Evolutionary conservation across 371 early-diverging fungal species (phyloP).

Genomic region (Mitosporidium daphniae): DNA sequence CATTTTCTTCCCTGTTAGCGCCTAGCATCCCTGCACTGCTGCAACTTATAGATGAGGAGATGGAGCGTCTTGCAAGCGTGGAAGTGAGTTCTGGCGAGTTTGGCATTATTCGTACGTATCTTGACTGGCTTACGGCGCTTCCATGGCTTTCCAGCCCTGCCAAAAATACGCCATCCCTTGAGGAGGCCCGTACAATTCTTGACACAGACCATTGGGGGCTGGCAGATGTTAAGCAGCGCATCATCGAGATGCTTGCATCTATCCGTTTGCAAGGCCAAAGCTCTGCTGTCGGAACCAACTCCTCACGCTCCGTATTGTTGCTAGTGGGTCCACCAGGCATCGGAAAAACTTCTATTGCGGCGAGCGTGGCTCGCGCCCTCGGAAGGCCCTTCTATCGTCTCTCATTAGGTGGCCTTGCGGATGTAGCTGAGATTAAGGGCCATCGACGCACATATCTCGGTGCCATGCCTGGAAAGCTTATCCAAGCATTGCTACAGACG

Average conservation of each 20-base stretch:
- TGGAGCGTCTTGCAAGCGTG: no score
- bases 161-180: conserved; percentile 32
- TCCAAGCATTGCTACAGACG: conserved; percentile 77
- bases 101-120: conserved; percentile 71
- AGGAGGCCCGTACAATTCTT: conserved; percentile 31
- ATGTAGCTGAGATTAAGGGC: conserved; percentile 88
- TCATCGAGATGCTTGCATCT: conserved; percentile 87
- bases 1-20: no score
- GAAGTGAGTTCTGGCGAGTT: no score
- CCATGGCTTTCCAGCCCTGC: no score
- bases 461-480: conserved; percentile 93
- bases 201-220: conserved; percentile 93
- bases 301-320: no score
- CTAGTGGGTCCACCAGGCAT: conserved; percentile 78
- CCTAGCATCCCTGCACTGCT: no score
- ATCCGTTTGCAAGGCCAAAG: conserved; percentile 55
- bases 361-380: conserved; percentile 64
- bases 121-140: conserved; percentile 75
- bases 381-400: conserved; percentile 71
- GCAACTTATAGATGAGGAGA: no score
- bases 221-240: conserved; percentile 83
- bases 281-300: conserved; percentile 77
- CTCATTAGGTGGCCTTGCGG: conserved; percentile 70
- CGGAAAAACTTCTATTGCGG: conserved; percentile 82
- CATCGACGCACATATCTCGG: conserved; percentile 89